Conservation (phyloP, 2,329 filamentous ascomycete species). For the Neofusicoccum ribis region DNA sequence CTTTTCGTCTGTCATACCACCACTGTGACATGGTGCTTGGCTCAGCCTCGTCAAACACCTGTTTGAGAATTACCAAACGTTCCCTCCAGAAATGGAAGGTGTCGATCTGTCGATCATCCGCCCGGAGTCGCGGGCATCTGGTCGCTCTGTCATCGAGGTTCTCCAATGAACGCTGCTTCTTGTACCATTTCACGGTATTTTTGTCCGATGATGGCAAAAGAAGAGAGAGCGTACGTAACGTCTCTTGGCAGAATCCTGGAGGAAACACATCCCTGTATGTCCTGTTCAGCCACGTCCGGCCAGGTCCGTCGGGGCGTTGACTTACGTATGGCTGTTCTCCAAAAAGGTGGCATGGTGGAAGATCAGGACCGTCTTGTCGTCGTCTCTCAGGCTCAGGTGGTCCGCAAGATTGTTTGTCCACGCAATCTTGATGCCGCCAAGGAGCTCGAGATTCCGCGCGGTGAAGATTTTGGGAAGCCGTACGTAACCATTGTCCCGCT, state of each 20-base stretch:
- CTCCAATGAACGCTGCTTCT: conserved; percentile 7
- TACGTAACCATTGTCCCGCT: not conserved
- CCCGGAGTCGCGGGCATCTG: conserved; percentile 33
- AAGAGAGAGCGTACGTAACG: conserved; percentile 39
- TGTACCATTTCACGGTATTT: conserved; percentile 27
- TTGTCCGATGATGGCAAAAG: conserved; percentile 37
- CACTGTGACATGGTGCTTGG: conserved; percentile 40
- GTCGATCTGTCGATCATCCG: conserved; percentile 35
- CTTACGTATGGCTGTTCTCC: conserved; percentile 27
- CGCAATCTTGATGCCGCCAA: conserved; percentile 39
- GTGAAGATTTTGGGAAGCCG: conserved; percentile 21
- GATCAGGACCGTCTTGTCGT: conserved; percentile 41
- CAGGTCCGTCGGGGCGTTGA: no score
- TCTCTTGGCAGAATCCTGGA: conserved; percentile 37
- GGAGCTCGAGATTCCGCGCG: conserved; percentile 26
- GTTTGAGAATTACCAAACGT: conserved; percentile 45
- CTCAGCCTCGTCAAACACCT: conserved; percentile 42
- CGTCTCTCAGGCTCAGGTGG: conserved; percentile 42
- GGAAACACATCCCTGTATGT: conserved; percentile 32
- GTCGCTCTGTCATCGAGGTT: conserved; percentile 31
- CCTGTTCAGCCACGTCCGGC: not conserved
- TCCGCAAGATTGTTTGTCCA: conserved; percentile 46
- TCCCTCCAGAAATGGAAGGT: conserved; percentile 46
- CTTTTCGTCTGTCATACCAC: conserved; percentile 47
- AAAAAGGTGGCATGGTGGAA: conserved; percentile 47